Evolutionary conservation across 2,329 filamentous ascomycete species (phyloP).

Genomic region (Orbilia brochopaga): DNA sequence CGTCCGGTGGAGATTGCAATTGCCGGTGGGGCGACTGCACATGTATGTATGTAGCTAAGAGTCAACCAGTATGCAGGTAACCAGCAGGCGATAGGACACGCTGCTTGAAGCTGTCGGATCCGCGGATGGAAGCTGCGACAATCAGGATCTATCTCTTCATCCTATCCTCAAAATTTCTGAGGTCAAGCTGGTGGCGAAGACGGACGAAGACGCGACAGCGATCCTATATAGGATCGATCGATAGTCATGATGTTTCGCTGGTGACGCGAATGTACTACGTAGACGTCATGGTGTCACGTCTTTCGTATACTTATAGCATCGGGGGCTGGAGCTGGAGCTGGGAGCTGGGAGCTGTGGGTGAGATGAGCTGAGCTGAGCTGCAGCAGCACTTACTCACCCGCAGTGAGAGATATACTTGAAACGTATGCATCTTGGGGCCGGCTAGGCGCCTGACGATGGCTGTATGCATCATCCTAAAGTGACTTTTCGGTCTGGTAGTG

Average conservation of each 20-base stretch:
- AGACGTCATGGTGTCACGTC: not conserved
- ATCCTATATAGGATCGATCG: slow-evolving; percentile 5
- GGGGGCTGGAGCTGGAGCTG: not conserved
- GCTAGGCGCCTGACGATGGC: not conserved
- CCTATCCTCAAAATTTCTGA: not conserved
- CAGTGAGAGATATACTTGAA: not conserved
- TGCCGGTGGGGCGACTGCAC: too few relatives aligned
- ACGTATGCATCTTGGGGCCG: not conserved
- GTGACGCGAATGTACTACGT: not conserved
- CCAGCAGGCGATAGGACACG: too few relatives aligned
- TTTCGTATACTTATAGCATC: too few relatives aligned
- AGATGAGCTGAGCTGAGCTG: not conserved
- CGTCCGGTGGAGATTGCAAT: too few relatives aligned
- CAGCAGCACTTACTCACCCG: not conserved
- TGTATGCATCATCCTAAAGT: slow-evolving; percentile 50
- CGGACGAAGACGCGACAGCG: not conserved
- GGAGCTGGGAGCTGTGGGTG: not conserved
- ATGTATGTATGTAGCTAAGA: too few relatives aligned
- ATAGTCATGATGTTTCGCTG: not conserved
- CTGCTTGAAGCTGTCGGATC: too few relatives aligned
- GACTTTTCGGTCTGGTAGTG: slow-evolving; percentile 8
- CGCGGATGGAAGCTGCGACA: too few relatives aligned
- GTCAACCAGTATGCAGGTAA: too few relatives aligned
- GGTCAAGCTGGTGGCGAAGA: not conserved
- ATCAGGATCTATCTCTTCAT: too few relatives aligned